Evolutionary conservation across 148 eudicot genomes (phyloP).

Genomic region (Linanthus parryae): DNA sequence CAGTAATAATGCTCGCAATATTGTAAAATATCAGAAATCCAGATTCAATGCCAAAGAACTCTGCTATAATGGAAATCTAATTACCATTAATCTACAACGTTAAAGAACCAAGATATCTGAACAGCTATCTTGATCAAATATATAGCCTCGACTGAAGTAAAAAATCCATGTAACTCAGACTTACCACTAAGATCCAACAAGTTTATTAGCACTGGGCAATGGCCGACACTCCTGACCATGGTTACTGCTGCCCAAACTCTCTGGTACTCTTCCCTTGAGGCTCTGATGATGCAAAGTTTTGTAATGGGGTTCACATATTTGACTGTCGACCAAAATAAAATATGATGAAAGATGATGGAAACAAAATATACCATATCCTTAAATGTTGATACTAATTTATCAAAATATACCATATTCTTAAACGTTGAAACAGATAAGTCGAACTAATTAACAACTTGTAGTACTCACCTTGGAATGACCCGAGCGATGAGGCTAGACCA

Average conservation of each 20-base stretch:
- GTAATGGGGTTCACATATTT: conserved; percentile 91
- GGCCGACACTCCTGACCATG: conserved; percentile 64
- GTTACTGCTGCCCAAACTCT: conserved; percentile 82
- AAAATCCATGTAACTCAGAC: conserved; percentile 12
- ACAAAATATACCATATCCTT: not conserved
- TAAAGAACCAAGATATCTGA: no score
- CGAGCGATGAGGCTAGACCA: conserved; percentile 74
- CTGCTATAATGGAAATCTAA: no score
- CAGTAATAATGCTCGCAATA: no score
- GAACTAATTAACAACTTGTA: not conserved
- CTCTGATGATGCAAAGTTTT: conserved; percentile 68
- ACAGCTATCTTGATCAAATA: no score
- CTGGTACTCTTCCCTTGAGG: conserved; percentile 82
- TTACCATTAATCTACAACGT: no score
- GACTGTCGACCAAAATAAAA: conserved; percentile 37
- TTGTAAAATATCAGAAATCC: no score
- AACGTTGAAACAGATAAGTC: not conserved
- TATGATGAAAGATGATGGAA: not conserved
- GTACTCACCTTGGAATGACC: conserved; percentile 66
- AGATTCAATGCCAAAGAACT: no score
- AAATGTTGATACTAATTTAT: not conserved
- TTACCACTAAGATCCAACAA: conserved; percentile 85
- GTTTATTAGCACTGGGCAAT: conserved; percentile 69
- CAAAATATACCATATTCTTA: not conserved
- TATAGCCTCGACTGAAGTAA: no score